Evolutionary conservation across 2,329 filamentous ascomycete genomes (phyloP).

Genomic region (Ampelomyces quisqualis): DNA sequence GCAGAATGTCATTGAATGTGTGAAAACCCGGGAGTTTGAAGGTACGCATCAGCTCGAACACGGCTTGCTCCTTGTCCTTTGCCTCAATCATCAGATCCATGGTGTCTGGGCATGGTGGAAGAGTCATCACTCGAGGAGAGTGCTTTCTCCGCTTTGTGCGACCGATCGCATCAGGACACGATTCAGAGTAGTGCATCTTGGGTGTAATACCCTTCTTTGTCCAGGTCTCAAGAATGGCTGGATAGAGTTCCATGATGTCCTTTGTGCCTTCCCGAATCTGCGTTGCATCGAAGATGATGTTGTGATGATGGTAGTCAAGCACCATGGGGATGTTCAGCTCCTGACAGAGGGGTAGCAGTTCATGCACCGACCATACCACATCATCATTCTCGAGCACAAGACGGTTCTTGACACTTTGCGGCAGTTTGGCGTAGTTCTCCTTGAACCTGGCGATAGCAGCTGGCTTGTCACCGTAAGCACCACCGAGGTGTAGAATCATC

Average conservation of each 20-base stretch:
- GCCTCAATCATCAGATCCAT: constrained; percentile 99
- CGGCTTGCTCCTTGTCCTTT: constrained; percentile 96
- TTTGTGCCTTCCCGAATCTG: constrained; percentile 78
- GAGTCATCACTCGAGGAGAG: constrained; percentile 70
- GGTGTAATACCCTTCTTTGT: constrained; percentile 78
- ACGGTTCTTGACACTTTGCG: constrained; percentile 71
- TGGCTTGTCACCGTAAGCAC: constrained; percentile 81
- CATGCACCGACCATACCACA: constrained; percentile 88
- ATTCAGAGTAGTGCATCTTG: constrained; percentile 97
- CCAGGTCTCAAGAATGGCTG: constrained; percentile 82
- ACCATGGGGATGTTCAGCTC: constrained; percentile 92
- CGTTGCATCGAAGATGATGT: constrained; percentile 78
- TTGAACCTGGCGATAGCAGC: constrained; percentile 78
- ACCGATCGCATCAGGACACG: constrained; percentile 72
- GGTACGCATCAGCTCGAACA: constrained; percentile 88
- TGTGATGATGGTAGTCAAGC: constrained; percentile 93
- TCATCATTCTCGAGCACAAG: constrained; percentile 94
- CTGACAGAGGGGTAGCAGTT: constrained; percentile 84
- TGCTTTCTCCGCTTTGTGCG: constrained; percentile 80
- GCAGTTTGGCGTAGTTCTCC: constrained; percentile 67
- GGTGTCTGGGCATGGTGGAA: constrained; percentile 77
- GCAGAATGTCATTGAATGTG: constrained; percentile 72
- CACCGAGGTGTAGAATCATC: constrained; percentile 94
- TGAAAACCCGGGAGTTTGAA: constrained; percentile 82
- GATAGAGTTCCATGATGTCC: constrained; percentile 74